Evolutionary conservation across 176 grass and related monocot genomes (phyloP).

Genomic region (Alopecurus myosuroides): DNA sequence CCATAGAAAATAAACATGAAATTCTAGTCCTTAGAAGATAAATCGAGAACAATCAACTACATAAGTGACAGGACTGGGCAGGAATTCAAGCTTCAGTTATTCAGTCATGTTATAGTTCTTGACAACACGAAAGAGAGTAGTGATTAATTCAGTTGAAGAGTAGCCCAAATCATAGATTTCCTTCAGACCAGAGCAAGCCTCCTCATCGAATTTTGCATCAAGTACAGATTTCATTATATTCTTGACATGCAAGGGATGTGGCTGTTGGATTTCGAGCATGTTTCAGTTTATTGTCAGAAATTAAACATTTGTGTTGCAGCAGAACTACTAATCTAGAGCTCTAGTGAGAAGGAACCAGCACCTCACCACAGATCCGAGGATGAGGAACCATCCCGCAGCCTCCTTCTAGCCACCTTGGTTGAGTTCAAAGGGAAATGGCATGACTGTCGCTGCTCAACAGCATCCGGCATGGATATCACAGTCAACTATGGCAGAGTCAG

Average conservation of each 20-base stretch:
- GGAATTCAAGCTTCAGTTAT: conserved; percentile 77
- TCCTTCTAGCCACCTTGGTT: too few relatives aligned
- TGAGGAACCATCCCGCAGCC: too few relatives aligned
- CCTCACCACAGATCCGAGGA: too few relatives aligned
- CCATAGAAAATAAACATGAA: conserved; percentile 17
- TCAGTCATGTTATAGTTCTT: conserved; percentile 93
- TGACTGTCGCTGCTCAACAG: too few relatives aligned
- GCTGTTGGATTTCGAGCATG: too few relatives aligned
- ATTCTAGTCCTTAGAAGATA: background rate
- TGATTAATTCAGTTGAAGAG: conserved; percentile 94
- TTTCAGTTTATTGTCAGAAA: too few relatives aligned
- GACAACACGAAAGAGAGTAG: conserved; percentile 75
- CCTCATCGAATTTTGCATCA: conserved; percentile 76
- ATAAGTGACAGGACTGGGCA: background rate
- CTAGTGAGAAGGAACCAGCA: too few relatives aligned
- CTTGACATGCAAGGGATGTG: conserved; percentile 85
- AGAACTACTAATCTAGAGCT: too few relatives aligned
- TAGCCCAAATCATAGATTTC: conserved; percentile 88
- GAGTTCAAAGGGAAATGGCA: too few relatives aligned
- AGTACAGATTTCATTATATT: conserved; percentile 86
- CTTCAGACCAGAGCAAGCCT: conserved; percentile 69
- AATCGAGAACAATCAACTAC: background rate
- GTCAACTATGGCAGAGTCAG: too few relatives aligned
- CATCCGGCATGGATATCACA: too few relatives aligned
- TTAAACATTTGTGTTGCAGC: too few relatives aligned